These are phyloP conservation scores for Aureobasidium sp. DNA, from an alignment of 2,329 filamentous ascomycete genomes.

Conservation along the genomic window DNA sequence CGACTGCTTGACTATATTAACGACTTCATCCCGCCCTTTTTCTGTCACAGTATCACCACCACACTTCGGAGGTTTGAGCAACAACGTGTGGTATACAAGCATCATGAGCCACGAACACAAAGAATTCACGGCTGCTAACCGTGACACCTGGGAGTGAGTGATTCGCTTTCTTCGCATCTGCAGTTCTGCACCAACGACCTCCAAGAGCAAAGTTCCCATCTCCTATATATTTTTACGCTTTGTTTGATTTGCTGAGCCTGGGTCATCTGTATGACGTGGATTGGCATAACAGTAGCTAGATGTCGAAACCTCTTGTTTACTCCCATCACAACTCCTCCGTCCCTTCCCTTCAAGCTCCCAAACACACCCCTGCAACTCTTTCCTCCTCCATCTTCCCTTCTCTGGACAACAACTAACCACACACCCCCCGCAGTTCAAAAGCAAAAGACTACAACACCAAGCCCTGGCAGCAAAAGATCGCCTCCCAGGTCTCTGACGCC, in stretches of 20 bases:
- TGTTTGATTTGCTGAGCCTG: neutral
- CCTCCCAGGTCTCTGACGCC: conserved; percentile 22
- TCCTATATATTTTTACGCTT: neutral
- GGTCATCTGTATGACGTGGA: no score
- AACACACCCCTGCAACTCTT: no score
- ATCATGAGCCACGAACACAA: conserved; percentile 19
- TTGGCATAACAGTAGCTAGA: no score
- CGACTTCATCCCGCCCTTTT: neutral
- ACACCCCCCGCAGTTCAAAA: conserved; percentile 19
- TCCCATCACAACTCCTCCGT: no score
- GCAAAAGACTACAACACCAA: conserved; percentile 25
- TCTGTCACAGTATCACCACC: no score
- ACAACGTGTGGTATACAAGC: neutral
- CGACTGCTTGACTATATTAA: neutral
- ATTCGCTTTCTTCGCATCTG: neutral
- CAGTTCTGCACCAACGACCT: no score
- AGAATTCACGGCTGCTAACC: conserved; percentile 27
- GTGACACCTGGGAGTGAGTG: conserved; percentile 25
- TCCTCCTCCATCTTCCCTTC: neutral
- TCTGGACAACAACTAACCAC: no score
- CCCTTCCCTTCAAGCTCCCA: no score
- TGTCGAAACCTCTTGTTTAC: no score
- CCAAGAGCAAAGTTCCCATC: neutral
- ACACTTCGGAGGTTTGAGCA: no score
- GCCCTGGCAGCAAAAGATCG: conserved; percentile 25